Evolutionary conservation across 1,284 basidiomycete species (phyloP), one percentile per base, ranked within the genome.

Genomic region (Leccinum cinnamomeum): DNA sequence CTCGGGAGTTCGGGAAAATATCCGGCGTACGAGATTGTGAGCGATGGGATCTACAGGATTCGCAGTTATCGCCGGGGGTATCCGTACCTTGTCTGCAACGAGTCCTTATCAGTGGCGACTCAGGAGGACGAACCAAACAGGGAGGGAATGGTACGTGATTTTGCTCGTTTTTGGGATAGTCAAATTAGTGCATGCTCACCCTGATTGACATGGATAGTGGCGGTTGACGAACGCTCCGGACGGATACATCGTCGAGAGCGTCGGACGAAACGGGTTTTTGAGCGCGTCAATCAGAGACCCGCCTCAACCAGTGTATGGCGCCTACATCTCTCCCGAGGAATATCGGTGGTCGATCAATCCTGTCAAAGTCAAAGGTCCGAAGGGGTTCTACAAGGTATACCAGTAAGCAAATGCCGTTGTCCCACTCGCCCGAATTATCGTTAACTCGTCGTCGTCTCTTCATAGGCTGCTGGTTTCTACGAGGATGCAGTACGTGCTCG

Each of bases 291-390:
- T 53, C n/a, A 14, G 33, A 33, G 35, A 16, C 7, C 14, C 28
- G 11, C 12, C 33, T 18, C 41, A 64, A 16, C 56, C 46, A 7
- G 12, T 16, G 2, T 56, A 64, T 18, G 20, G 44, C 2, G 60
- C 23, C 30, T 2, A 18, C 1, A 8, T 54, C 4, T 64, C 56
- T 23, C 14, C 3, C 2, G 14, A n/a, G n/a, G 12, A 18, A 3
- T 35, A 63, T 5, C n/a, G 5, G n/a, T 67, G 62, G 64, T 25
- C 54, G 4, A 59, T 65, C 55, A 64, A 67, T 18, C 41, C 50
- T 10, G 53, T 60, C 16, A 35, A 23, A 23, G 51, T 54, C 12
- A 39, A 53, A 25, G 33, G 23, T 18, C 3, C 14, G 7, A 46
- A 11, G 3, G 56, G 50, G 41, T n/a, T 16, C 7, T 23, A 53